Evolutionary conservation across 1,284 basidiomycete genomes (phyloP).

Genomic region (Austroboletus niveus): DNA sequence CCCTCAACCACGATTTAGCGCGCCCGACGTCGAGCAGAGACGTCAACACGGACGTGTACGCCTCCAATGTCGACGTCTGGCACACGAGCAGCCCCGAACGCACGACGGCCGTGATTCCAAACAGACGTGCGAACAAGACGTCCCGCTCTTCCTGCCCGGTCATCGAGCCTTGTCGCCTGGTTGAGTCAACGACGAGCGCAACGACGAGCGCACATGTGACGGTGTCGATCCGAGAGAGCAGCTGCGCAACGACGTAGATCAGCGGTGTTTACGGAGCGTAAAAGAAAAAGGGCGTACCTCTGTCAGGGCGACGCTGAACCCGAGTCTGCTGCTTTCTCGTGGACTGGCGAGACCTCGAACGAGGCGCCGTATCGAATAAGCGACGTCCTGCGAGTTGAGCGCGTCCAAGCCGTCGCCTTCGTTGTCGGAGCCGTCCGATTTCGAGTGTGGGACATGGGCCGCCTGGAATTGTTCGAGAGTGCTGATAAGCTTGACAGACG

Average conservation of each 20-base stretch:
- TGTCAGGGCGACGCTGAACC: slow-evolving; percentile 94
- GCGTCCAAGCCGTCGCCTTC: slow-evolving; percentile 56
- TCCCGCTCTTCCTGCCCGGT: slow-evolving; percentile 92
- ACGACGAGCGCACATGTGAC: slow-evolving; percentile 77
- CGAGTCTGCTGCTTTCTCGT: slow-evolving; percentile 88
- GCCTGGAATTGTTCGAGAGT: slow-evolving; percentile 83
- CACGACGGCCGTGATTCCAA: slow-evolving; percentile 82
- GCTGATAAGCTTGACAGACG: slow-evolving; percentile 81
- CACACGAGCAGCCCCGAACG: slow-evolving; percentile 80
- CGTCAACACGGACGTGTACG: slow-evolving; percentile 63
- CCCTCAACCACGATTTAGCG: slow-evolving; percentile 88
- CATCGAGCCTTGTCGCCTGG: slow-evolving; percentile 70
- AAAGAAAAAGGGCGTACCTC: slow-evolving; percentile 59
- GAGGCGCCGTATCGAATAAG: slow-evolving; percentile 84
- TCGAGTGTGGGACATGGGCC: slow-evolving; percentile 48
- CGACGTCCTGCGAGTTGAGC: slow-evolving; percentile 83
- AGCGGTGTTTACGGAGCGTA: neutral
- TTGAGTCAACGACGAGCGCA: slow-evolving; percentile 68
- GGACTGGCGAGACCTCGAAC: slow-evolving; percentile 88
- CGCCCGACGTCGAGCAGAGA: slow-evolving; percentile 73
- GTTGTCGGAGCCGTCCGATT: slow-evolving; percentile 43
- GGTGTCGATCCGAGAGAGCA: slow-evolving; percentile 78
- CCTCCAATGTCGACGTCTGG: slow-evolving; percentile 51
- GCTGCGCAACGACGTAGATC: slow-evolving; percentile 40
- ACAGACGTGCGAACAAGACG: slow-evolving; percentile 87